These are phyloP conservation scores for Metschnikowia henanensis DNA, from an alignment of 805 yeast species.

Conservation along the genomic window DNA sequence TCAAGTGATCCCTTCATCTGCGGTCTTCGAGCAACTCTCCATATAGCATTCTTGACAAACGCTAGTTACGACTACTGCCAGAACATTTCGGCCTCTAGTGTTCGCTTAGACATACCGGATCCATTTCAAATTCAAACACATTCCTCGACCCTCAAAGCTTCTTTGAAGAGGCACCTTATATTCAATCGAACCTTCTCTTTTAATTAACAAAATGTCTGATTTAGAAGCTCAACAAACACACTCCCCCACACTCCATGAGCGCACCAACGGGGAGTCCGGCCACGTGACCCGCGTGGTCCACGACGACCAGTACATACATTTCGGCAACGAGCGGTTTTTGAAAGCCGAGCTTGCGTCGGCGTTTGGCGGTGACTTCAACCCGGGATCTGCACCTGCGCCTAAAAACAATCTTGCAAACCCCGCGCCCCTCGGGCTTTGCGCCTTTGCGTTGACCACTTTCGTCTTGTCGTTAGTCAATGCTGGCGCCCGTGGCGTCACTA, in stretches of 20 bases:
- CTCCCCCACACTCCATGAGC: constrained; percentile 23
- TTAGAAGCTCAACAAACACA: constrained; percentile 38
- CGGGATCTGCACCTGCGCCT: constrained; percentile 52
- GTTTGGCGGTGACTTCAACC: constrained; percentile 82
- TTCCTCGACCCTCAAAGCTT: too few species aligned
- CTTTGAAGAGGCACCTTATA: too few species aligned
- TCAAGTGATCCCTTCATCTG: too few species aligned
- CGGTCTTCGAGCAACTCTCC: too few species aligned
- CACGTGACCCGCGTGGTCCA: constrained; percentile 32
- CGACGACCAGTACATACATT: constrained; percentile 63
- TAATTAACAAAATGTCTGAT: constrained; percentile 31
- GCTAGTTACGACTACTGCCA: too few species aligned
- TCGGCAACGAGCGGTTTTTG: constrained; percentile 71
- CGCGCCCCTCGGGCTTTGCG: constrained; percentile 71
- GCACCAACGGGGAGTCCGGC: neutral
- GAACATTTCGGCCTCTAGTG: too few species aligned
- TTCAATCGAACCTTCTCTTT: too few species aligned
- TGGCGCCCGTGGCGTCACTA: constrained; percentile 65
- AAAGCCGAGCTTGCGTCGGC: constrained; percentile 58
- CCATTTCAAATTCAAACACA: too few species aligned
- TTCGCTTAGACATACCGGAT: too few species aligned
- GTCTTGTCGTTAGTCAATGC: constrained; percentile 63
- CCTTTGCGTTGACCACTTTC: constrained; percentile 68
- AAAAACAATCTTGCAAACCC: constrained; percentile 59
- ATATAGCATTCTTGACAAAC: too few species aligned